Base-by-base conservation (phyloP, 2,329 filamentous ascomycete species). In the Cercospora zeae-maydis region DNA sequence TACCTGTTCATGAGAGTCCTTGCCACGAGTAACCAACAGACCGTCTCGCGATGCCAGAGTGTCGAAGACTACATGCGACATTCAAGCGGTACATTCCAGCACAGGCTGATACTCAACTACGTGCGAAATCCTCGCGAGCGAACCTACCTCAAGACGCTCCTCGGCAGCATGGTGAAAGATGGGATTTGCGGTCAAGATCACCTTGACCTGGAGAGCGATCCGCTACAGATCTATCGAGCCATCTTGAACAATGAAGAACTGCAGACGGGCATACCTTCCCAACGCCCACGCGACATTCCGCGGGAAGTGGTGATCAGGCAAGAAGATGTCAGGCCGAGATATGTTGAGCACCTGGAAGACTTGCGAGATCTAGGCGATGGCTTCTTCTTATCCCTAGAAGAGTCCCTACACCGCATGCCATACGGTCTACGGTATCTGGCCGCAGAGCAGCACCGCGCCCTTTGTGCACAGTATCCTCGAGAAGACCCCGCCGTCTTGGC, bases 201-300 rank as follows among this genome's bases (percentile, higher is more conserved):
- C 4, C 82, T 99, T 34, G 93, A 99, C 74, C 82, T 99, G 27
- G 95, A 99, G 77, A 97, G 93, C 75, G 95, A 99, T 73, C 95
- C 95, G 0, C 89, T 98, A 81, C 93, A 98, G 71, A 99, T 99
- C 62, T 98, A 99, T 78, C 87, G 91, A 45, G 95, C 92, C 4
- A 88, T 92, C 13, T 96, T 99, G 78, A 98, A 96, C 79, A 96
- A 99, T 71, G 93, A 98, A 76, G 95, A 99, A 78, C 86, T 99
- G 24, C 88, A 92, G 16, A 99, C 95, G 0, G 95, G 95, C 4
- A 86, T 87, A 67, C 87, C 91, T 19, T 96, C 93, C 75, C 85
- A 85, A 55, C 85, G 95, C 66, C 90, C 88, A 34, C 86, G 91
- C 13, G 92, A 97, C 69, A 88, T 99, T 34, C 89, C 92, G 0